These are phyloP conservation scores for Alternaria angustiovoidea DNA, from an alignment of 2,329 filamentous ascomycete genomes.

Conservation along the genomic window DNA sequence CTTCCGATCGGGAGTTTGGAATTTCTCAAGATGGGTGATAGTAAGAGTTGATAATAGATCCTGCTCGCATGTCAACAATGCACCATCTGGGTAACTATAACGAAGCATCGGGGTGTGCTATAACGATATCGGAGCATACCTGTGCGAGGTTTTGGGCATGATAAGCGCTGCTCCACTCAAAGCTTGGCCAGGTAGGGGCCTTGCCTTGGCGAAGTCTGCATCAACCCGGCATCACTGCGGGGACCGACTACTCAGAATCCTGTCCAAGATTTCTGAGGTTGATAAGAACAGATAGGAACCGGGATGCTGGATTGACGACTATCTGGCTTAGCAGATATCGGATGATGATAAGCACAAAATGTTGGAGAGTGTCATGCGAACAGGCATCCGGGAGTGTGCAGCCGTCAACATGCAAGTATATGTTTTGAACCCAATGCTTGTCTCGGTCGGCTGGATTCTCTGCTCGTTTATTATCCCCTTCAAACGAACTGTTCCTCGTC, in stretches of 20 bases:
- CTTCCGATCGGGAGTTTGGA: neutral
- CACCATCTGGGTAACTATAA: neutral
- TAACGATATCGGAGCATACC: neutral
- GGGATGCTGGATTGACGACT: neutral
- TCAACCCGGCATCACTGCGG: neutral
- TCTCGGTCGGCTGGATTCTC: neutral
- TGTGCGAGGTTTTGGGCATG: neutral
- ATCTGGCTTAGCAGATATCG: neutral
- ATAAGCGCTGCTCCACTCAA: neutral
- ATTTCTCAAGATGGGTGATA: neutral
- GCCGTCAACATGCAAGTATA: neutral
- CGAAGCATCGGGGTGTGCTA: neutral
- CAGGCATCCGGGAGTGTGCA: neutral
- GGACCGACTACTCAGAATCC: neutral
- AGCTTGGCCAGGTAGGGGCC: neutral
- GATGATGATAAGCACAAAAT: neutral
- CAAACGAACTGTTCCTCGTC: neutral
- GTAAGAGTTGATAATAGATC: neutral
- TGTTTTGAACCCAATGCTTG: neutral
- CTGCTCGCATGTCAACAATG: neutral
- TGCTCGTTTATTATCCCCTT: neutral
- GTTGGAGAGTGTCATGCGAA: neutral
- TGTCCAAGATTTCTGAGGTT: neutral
- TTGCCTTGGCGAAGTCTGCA: too few species aligned
- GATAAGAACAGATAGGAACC: neutral